phyloP scores from a whole-genome alignment of 129 eudicot species.

The Solidago caesia region DNA sequence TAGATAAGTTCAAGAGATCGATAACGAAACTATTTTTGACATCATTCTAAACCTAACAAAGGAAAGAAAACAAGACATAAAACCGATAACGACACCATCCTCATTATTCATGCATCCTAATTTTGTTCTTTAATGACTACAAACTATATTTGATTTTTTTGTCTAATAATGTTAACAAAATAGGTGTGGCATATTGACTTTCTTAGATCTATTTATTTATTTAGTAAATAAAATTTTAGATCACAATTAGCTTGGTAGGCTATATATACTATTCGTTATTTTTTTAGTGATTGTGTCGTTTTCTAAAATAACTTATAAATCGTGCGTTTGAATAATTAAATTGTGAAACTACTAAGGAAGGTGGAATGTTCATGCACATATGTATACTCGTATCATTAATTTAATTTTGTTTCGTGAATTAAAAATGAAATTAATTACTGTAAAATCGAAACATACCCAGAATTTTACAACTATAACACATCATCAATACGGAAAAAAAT shows the following conservation, averaged over 20 bases:
- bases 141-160: constrained; percentile 3
- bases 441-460: too few relatives aligned
- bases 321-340: not conserved
- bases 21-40: constrained; percentile 2
- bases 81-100: constrained; percentile 3
- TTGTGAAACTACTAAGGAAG: too few relatives aligned
- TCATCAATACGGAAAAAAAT: too few relatives aligned
- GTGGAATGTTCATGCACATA: not conserved
- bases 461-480: not conserved
- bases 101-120: constrained; percentile 7
- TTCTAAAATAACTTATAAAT: not conserved
- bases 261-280: too few relatives aligned
- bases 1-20: not conserved
- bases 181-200: constrained; percentile 22
- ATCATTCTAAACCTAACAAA: not conserved
- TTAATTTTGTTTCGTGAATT: too few relatives aligned
- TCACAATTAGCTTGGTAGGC: not conserved
- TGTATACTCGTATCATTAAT: too few relatives aligned
- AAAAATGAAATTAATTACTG: too few relatives aligned
- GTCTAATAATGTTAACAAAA: constrained; percentile 18
- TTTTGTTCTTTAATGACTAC: constrained; percentile 11
- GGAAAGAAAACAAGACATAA: constrained; percentile 10
- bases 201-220: not conserved
- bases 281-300: not conserved
- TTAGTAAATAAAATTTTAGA: not conserved